phyloP scores from a whole-genome alignment of 768 basidiomycete species.

The Pholiota molesta region DNA sequence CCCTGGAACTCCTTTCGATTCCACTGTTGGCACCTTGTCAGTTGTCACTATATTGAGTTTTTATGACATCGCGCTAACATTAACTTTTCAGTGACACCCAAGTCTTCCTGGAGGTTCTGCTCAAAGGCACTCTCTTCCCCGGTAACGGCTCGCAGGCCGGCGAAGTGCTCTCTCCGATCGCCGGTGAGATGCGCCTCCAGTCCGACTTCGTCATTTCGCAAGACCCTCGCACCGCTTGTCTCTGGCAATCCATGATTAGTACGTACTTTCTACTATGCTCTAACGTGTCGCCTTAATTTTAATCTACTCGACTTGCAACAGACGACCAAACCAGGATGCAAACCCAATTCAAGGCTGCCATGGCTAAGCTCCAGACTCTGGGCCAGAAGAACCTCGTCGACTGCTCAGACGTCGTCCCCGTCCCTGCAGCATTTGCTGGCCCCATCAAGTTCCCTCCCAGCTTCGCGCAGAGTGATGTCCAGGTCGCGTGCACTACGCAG shows the following conservation, averaged over 20 bases:
- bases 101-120: conserved; percentile 35
- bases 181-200: conserved; percentile 42
- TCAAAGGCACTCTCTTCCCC: conserved; percentile 24
- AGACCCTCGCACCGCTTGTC: conserved; percentile 22
- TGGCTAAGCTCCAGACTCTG: conserved; percentile 34
- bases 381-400: conserved; percentile 33
- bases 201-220: conserved; percentile 33
- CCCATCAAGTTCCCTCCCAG: conserved; percentile 22
- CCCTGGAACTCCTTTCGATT: conserved; percentile 38
- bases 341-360: conserved; percentile 28
- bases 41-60: background rate
- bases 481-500: conserved; percentile 9
- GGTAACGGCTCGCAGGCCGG: conserved; percentile 25
- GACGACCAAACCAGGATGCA: conserved; percentile 27
- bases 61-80: background rate
- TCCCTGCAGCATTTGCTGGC: conserved; percentile 13
- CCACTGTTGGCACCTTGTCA: conserved; percentile 19
- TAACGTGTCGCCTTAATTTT: too few species aligned
- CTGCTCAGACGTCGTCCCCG: conserved; percentile 32
- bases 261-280: background rate
- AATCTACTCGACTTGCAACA: background rate
- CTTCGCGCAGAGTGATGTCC: conserved; percentile 19
- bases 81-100: conserved; percentile 30
- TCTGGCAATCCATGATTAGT: conserved; percentile 22
- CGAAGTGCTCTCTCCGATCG: conserved; percentile 35